A percentile compares a stretch with the other conserved stretches of the same genome.
Conservation (phyloP, 352 stramenopile genomes). For the Phytophthora palmivora region DNA sequence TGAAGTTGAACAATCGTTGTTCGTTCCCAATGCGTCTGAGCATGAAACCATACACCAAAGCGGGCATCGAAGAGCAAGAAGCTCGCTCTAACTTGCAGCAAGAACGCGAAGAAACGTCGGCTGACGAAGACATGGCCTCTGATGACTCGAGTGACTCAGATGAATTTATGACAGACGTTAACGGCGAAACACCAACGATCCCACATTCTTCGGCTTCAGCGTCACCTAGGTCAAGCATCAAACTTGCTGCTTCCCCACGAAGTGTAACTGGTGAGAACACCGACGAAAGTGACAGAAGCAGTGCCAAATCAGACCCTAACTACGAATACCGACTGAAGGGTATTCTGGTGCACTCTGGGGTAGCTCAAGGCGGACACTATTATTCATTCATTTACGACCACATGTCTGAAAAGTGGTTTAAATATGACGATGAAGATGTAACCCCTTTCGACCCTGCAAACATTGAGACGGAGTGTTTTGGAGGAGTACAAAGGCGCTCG, state of each 20-base stretch:
- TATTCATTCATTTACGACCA: slow-evolving; percentile 95
- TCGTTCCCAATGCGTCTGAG: slow-evolving; percentile 98
- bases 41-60: slow-evolving; percentile 98
- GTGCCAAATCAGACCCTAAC: slow-evolving; percentile 78
- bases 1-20: slow-evolving; percentile 99
- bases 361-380: slow-evolving; percentile 99
- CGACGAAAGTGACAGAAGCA: slow-evolving; percentile 22
- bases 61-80: slow-evolving; percentile 95
- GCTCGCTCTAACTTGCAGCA: slow-evolving; percentile 43
- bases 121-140: slow-evolving; percentile 62
- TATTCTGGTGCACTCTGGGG: slow-evolving; percentile 98
- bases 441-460: slow-evolving; percentile 96
- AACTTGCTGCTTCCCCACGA: slow-evolving; percentile 24
- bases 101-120: slow-evolving; percentile 46
- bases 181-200: slow-evolving; percentile 37
- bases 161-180: slow-evolving; percentile 69
- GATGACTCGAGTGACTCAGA: slow-evolving; percentile 61
- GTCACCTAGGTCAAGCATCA: slow-evolving; percentile 39
- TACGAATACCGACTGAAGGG: slow-evolving; percentile 98
- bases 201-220: slow-evolving; percentile 16
- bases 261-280: slow-evolving; percentile 22
- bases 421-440: slow-evolving; percentile 99
- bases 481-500: slow-evolving; percentile 93
- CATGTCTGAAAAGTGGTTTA: slow-evolving; percentile 96
- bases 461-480: slow-evolving; percentile 98